Base-by-base conservation (phyloP, 768 basidiomycete genomes). In the Mrakia blollopis region DNA sequence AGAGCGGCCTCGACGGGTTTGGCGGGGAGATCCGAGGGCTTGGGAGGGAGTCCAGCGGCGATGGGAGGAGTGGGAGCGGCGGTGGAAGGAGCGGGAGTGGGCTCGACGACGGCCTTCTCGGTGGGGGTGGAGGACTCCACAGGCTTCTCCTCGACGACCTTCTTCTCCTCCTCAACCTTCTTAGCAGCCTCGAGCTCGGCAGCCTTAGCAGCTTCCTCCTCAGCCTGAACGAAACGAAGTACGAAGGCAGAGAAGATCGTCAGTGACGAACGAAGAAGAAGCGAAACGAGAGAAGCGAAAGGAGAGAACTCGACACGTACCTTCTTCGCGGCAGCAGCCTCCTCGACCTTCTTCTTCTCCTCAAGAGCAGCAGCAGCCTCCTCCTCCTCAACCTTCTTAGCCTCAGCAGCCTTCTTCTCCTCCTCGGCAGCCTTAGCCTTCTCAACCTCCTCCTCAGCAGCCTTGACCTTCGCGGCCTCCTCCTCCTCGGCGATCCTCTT, bases 71-170 rank as follows among this genome's bases (percentile, higher is more conserved):
- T 79, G 21, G 82, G 78, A 7, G 80, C 73, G 21, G 82, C 54
- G 28, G 78, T 75, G 14, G 81, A 78, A 28, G 81, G 73, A 23
- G 72, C 70, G 41, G 62, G 41, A 32, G 28, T 28, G 57, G 71
- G 47, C 18, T 77, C 73, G 62, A 13, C 62, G 54, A 84, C 85
- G 30, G 60, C n/a, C 62, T 74, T 63, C 72, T 86, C 84, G 78
- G 80, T 21, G 47, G 47, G 16, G 78, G 80, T 50, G 47, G 47
- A 18, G 77, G 80, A 85, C 75, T 83, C 83, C 50, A 80, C 74
- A 9, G 85, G 85, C 52, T 80, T 74, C 9, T 85, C 85, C 63
- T 72, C 73, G 68, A 72, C 74, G 28, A 78, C 80, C 65, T 79
- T 74, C 52, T 57, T 62, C 35, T 25, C 57, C 61, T 79, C 80